phyloP scores from a whole-genome alignment of 2,329 filamentous ascomycete species.

The Knufia petricola region DNA sequence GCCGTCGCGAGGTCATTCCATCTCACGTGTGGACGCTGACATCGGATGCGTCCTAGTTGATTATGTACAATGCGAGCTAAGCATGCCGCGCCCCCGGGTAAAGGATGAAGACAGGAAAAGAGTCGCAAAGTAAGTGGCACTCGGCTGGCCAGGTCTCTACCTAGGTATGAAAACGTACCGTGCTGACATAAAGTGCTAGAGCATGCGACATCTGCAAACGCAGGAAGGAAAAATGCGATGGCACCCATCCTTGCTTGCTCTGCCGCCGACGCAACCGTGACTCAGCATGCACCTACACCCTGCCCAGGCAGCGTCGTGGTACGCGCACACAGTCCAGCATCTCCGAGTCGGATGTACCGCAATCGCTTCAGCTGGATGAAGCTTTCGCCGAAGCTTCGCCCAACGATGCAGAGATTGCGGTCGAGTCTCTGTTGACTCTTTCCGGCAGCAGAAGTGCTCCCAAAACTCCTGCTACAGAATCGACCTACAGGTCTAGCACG shows the following conservation, averaged over 20 bases:
- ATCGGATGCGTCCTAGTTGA: constrained; percentile 8
- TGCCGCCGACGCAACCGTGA: constrained; percentile 36
- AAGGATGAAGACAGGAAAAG: constrained; percentile 23
- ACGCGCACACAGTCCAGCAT: not conserved
- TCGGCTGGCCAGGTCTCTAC: not conserved
- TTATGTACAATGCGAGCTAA: constrained; percentile 9
- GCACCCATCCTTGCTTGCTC: constrained; percentile 42
- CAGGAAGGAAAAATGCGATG: constrained; percentile 45
- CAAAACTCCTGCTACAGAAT: constrained; percentile 11
- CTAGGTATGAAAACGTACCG: too few relatives aligned
- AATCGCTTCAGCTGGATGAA: not conserved
- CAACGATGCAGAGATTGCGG: constrained; percentile 23
- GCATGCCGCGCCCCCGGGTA: constrained; percentile 23
- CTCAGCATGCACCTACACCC: constrained; percentile 33
- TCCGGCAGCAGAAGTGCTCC: constrained; percentile 20
- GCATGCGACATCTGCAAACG: constrained; percentile 25
- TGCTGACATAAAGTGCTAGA: constrained; percentile 1
- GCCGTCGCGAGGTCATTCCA: not conserved
- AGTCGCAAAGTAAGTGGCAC: constrained; percentile 12
- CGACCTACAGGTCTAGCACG: constrained; percentile 6
- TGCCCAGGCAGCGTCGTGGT: constrained; percentile 15
- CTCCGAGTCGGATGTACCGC: not conserved
- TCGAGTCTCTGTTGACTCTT: constrained; percentile 22
- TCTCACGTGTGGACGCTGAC: not conserved
- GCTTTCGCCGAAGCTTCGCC: constrained; percentile 4